Evolutionary conservation across 106 monocot species (phyloP).

Genomic region (Ottelia alismoides): DNA sequence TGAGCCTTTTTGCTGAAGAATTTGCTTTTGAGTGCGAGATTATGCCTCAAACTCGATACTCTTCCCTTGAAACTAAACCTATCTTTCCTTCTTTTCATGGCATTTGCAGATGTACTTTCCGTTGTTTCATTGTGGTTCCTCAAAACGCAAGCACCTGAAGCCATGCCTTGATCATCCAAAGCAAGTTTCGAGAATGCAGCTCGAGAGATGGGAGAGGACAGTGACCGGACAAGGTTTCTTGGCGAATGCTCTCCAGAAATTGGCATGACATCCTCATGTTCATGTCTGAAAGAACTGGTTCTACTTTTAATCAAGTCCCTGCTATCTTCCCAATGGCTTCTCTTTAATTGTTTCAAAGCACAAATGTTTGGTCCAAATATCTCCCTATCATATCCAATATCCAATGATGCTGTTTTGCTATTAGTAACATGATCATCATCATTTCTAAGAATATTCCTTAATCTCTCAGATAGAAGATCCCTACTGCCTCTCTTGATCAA

Average conservation of each 20-base stretch:
- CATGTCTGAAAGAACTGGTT: conserved; percentile 32
- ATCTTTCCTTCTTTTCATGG: conserved; percentile 47
- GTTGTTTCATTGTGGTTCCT: conserved; percentile 40
- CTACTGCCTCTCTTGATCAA: conserved; percentile 31
- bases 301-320: conserved; percentile 15
- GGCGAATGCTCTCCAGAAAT: conserved; percentile 26
- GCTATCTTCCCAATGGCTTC: conserved; percentile 23
- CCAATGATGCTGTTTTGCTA: too few species aligned
- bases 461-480: conserved; percentile 35
- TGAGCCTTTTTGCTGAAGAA: conserved; percentile 59
- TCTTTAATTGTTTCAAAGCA: conserved; percentile 16
- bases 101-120: conserved; percentile 13
- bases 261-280: conserved; percentile 1
- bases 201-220: conserved; percentile 61
- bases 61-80: conserved; percentile 45
- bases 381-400: too few species aligned
- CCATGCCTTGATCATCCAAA: conserved; percentile 32
- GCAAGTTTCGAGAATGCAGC: conserved; percentile 65
- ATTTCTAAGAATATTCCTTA: conserved; percentile 40
- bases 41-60: conserved; percentile 51
- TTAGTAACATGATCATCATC: too few species aligned
- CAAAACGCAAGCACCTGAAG: conserved; percentile 11
- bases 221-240: conserved; percentile 54
- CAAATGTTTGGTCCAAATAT: conserved; percentile 25
- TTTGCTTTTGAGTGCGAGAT: conserved; percentile 44